Evolutionary conservation across 139 green algal species (phyloP).

Genomic region (Chlamydomonas incerta): DNA sequence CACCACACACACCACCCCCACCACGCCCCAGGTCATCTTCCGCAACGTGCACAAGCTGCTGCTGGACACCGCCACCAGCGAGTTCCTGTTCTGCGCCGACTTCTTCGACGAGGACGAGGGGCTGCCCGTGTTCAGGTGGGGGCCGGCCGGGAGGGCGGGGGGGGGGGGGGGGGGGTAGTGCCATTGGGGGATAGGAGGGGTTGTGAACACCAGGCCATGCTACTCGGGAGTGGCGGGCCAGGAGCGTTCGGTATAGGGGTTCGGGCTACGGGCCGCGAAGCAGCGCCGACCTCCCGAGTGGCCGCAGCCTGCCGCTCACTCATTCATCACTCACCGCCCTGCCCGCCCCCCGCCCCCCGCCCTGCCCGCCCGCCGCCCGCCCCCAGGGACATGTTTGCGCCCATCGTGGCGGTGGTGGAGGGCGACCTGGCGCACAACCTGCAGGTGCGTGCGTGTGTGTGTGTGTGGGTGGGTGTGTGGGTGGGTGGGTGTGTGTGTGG

Average conservation of each 20-base stretch:
- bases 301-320: too few relatives aligned
- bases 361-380: too few relatives aligned
- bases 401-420: slow-evolving; percentile 85
- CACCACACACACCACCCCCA: neutral
- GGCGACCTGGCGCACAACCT: slow-evolving; percentile 65
- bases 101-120: slow-evolving; percentile 89
- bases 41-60: slow-evolving; percentile 93
- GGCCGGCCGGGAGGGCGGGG: too few relatives aligned
- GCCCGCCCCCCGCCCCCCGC: too few relatives aligned
- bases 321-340: too few relatives aligned
- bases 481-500: neutral
- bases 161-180: too few relatives aligned
- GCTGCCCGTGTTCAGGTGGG: slow-evolving; percentile 65
- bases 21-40: slow-evolving; percentile 82
- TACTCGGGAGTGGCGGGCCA: too few relatives aligned
- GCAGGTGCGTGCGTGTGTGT: slow-evolving; percentile 47
- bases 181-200: too few relatives aligned
- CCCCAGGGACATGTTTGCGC: slow-evolving; percentile 74
- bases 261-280: too few relatives aligned
- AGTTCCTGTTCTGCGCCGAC: slow-evolving; percentile 95
- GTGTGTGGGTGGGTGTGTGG: neutral
- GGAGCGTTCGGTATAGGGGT: too few relatives aligned
- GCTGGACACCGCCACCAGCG: slow-evolving; percentile 91
- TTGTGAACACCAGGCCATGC: too few relatives aligned
- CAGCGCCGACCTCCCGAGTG: too few relatives aligned